These are phyloP conservation scores for Iris pallida DNA, from an alignment of 116 monocot genomes.

Conservation along the genomic window DNA sequence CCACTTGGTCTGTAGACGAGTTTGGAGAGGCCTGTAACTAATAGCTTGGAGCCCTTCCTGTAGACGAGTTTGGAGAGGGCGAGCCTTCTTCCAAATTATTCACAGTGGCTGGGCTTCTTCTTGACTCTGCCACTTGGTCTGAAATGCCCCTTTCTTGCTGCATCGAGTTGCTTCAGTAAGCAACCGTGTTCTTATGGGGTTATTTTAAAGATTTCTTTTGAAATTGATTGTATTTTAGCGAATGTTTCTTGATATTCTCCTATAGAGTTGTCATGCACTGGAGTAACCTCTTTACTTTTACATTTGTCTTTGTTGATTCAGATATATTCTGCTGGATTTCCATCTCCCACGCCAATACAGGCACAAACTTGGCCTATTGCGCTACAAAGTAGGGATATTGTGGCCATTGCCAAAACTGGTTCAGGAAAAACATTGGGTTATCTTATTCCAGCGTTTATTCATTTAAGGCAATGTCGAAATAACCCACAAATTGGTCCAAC, in stretches of 20 bases:
- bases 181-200: slow-evolving; percentile 21
- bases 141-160: slow-evolving; percentile 19
- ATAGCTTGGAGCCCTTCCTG: slow-evolving; percentile 33
- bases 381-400: slow-evolving; percentile 16
- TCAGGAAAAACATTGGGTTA: slow-evolving; percentile 16
- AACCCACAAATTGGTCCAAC: slow-evolving; percentile 13
- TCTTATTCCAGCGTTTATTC: slow-evolving; percentile 12
- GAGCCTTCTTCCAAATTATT: slow-evolving; percentile 3
- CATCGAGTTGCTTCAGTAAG: slow-evolving; percentile 22
- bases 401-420: slow-evolving; percentile 15
- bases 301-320: slow-evolving; percentile 1
- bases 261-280: not conserved
- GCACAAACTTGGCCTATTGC: slow-evolving; percentile 16
- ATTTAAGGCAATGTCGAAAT: slow-evolving; percentile 13
- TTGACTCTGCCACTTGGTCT: slow-evolving; percentile 13
- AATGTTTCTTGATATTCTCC: not conserved
- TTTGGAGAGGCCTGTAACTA: no score
- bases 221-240: no score
- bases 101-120: slow-evolving; percentile 13
- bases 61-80: slow-evolving; percentile 18
- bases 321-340: slow-evolving; percentile 14
- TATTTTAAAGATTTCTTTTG: no score
- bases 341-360: slow-evolving; percentile 11
- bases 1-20: no score
- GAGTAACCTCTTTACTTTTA: not conserved